Base-by-base conservation (phyloP, 1,139 yeast genomes). In the Petasospora rhodanensis region DNA sequence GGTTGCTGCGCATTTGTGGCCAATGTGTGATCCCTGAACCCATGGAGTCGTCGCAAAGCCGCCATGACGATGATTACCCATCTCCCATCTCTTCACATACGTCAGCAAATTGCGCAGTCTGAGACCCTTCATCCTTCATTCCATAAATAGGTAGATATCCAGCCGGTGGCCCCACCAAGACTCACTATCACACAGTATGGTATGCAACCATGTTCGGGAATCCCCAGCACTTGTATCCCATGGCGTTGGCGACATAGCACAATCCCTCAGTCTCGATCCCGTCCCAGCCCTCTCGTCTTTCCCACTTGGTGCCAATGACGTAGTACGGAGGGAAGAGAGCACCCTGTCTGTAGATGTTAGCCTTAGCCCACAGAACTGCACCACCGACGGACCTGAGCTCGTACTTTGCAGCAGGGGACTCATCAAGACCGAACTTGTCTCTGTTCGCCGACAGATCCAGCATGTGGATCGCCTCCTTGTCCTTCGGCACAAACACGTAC, bases 221-320 rank as follows among this genome's bases (percentile, higher is more conserved):
- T 7, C 49, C 55, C 51, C 52, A 65, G 45, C 76, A 70, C 19
- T 49, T 40, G 41, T 67, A 70, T 2, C 73, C 73, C 20, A 66
- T 49, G 0, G 59, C 50, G 35, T 56, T 62, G 2, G 75, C 75
- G 31, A 60, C 50, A 40, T 66, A 70, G 40, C 76, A 70, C 10
- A 70, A 33, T 1, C 75, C 75, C 46, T 69, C 74, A 2, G 73
- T 68, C 43, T 70, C 76, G 22, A 70, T 66, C 12, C 75, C 76
- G 46, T 70, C 76, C 34, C 59, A 70, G 2, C 76, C 76, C 45
- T 68, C 74, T 2, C 27, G 19, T 21, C 49, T 28, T 62, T 50
- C 16, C 61, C 62, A 72, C 65, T 38, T 42, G 2, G 70, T 57
- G 1, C 76, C 76, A 7, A 70, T 58, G 4, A 65, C 54, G 40